phyloP scores from a whole-genome alignment of 106 monocot genomes.

The Dendrobium nobile region DNA sequence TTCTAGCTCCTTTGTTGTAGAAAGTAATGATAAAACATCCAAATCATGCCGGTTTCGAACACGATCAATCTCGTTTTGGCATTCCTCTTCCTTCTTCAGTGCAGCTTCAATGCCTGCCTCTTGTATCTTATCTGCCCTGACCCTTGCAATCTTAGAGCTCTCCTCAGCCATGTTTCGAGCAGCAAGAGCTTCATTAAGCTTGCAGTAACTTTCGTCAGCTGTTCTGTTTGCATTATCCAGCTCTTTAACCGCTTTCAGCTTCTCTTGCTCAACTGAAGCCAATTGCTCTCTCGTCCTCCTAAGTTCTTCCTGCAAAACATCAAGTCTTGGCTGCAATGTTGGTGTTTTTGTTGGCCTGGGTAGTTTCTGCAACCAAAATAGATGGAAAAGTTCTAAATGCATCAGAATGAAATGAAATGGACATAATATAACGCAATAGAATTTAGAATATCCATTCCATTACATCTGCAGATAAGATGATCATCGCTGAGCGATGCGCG shows the following conservation, averaged over 20 bases:
- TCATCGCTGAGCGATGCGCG: slow-evolving; percentile 31
- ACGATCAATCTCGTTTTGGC: slow-evolving; percentile 53
- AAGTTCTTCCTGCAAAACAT: no score
- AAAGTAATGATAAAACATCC: slow-evolving; percentile 39
- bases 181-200: no score
- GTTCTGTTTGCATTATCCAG: slow-evolving; percentile 48
- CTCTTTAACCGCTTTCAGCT: slow-evolving; percentile 38
- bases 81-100: slow-evolving; percentile 37
- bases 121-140: no score
- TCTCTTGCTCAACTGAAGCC: slow-evolving; percentile 36
- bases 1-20: slow-evolving; percentile 47
- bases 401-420: no score
- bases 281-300: slow-evolving; percentile 21
- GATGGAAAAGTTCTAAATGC: no score
- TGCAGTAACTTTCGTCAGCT: not conserved
- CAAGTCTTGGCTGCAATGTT: no score
- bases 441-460: slow-evolving; percentile 1
- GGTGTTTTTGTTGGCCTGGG: no score
- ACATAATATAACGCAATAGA: no score
- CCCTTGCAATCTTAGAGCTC: no score
- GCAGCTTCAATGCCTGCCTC: no score
- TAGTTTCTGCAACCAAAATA: no score
- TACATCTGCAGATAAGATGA: slow-evolving; percentile 56
- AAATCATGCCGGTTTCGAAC: slow-evolving; percentile 32
- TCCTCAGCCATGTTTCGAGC: no score